These are phyloP conservation scores for Aspergillus ruber DNA, from an alignment of 2,329 filamentous ascomycete genomes.

Conservation along the genomic window DNA sequence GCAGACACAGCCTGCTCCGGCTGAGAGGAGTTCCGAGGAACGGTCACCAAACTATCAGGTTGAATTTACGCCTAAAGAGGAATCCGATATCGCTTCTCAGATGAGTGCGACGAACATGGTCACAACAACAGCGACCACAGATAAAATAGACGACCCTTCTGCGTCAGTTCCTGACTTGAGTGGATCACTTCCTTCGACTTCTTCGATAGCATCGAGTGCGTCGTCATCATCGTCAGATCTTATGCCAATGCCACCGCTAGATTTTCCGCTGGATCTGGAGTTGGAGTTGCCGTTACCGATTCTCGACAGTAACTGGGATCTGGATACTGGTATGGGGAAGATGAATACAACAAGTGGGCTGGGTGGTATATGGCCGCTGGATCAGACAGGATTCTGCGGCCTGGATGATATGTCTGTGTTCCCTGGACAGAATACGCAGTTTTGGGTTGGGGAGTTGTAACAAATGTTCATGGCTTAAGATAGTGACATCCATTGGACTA, in stretches of 20 bases:
- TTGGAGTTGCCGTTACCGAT: not conserved
- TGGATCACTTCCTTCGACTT: too few relatives aligned
- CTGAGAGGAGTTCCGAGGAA: too few relatives aligned
- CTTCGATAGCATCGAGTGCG: slow-evolving; percentile 1
- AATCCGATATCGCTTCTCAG: too few relatives aligned
- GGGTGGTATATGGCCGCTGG: not conserved
- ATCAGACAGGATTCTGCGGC: not conserved
- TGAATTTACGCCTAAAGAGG: too few relatives aligned
- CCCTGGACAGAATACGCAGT: not conserved
- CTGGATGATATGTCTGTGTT: not conserved
- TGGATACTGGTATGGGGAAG: not conserved
- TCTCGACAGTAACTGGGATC: not conserved
- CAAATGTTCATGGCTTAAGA: not conserved
- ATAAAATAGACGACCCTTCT: too few relatives aligned
- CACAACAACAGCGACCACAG: too few relatives aligned
- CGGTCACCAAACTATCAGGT: too few relatives aligned
- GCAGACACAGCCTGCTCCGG: not conserved
- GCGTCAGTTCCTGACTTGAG: too few relatives aligned
- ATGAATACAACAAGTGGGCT: not conserved
- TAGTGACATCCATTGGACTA: not conserved
- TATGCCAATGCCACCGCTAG: not conserved
- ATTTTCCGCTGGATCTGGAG: not conserved
- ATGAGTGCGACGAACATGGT: too few relatives aligned
- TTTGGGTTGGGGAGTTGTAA: not conserved
- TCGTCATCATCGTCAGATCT: not conserved